Evolutionary conservation across 345 rosid genomes (phyloP).

Genomic region (Pugionium cornutum): DNA sequence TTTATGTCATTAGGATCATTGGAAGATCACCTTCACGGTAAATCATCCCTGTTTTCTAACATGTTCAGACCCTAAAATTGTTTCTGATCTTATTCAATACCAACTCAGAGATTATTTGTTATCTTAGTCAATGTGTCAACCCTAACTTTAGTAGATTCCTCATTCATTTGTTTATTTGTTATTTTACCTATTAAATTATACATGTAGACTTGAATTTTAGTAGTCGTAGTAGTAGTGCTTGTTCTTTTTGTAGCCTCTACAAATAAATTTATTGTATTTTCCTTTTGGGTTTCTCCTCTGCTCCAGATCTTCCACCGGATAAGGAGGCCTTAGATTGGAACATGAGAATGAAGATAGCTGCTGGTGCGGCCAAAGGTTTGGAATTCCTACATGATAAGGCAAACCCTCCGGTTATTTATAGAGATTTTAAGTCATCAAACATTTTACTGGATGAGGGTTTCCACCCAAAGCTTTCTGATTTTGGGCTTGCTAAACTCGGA

Average conservation of each 20-base stretch:
- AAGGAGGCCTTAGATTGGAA: constrained; percentile 95
- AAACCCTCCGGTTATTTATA: constrained; percentile 91
- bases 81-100: constrained; percentile 2
- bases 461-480: constrained; percentile 94
- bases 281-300: neutral
- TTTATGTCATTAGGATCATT: constrained; percentile 95
- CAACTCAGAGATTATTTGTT: constrained; percentile 6
- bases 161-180: constrained; percentile 15
- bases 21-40: constrained; percentile 99
- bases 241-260: constrained; percentile 10
- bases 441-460: constrained; percentile 88
- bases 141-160: constrained; percentile 26
- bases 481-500: constrained; percentile 97
- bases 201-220: constrained; percentile 12
- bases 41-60: neutral
- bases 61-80: too few relatives aligned
- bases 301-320: constrained; percentile 79
- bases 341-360: constrained; percentile 96
- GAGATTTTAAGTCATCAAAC: constrained; percentile 97
- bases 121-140: constrained; percentile 36
- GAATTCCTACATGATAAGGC: constrained; percentile 94
- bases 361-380: constrained; percentile 96
- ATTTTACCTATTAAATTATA: neutral
- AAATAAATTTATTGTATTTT: neutral
- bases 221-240: constrained; percentile 23